Evolutionary conservation across 2,329 filamentous ascomycete genomes (phyloP).

Genomic region (Cladosporium sp.): DNA sequence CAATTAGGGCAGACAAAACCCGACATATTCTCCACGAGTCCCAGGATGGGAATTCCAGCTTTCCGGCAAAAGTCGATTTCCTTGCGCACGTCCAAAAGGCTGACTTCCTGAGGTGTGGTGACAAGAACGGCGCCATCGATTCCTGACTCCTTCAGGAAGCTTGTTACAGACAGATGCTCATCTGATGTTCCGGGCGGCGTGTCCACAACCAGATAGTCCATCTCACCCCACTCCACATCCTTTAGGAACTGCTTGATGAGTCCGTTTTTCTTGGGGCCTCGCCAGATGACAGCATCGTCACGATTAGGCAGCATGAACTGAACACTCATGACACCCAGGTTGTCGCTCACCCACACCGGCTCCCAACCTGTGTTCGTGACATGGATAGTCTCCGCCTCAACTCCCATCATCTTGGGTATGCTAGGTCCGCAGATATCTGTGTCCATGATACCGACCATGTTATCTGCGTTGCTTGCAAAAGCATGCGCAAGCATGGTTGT

Average conservation of each 20-base stretch:
- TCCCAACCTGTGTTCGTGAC: conserved; percentile 85
- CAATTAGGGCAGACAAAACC: conserved; percentile 95
- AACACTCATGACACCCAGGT: conserved; percentile 92
- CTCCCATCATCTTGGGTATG: conserved; percentile 99
- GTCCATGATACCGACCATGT: conserved; percentile 90
- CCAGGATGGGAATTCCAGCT: conserved; percentile 81
- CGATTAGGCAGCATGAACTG: conserved; percentile 95
- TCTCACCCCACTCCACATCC: conserved; percentile 94
- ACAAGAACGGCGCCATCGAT: conserved; percentile 92
- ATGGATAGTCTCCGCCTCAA: conserved; percentile 89
- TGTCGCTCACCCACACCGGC: conserved; percentile 92
- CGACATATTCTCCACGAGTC: conserved; percentile 96
- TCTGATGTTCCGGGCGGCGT: conserved; percentile 94
- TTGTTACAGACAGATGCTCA: conserved; percentile 91
- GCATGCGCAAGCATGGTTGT: conserved; percentile 82
- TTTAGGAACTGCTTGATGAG: conserved; percentile 97
- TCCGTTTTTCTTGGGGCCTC: conserved; percentile 97
- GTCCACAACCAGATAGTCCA: conserved; percentile 90
- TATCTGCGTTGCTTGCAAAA: conserved; percentile 74
- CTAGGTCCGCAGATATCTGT: conserved; percentile 95
- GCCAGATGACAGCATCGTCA: conserved; percentile 95
- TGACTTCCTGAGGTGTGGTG: conserved; percentile 91
- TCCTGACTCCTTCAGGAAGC: conserved; percentile 81
- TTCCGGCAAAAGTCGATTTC: conserved; percentile 98
- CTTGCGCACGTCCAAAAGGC: conserved; percentile 86